Percentiles rank a stretch among this genome's conserved stretches.
Evolutionary conservation across 257 asterid genomes (phyloP).

Genomic region (Lantana camara): DNA sequence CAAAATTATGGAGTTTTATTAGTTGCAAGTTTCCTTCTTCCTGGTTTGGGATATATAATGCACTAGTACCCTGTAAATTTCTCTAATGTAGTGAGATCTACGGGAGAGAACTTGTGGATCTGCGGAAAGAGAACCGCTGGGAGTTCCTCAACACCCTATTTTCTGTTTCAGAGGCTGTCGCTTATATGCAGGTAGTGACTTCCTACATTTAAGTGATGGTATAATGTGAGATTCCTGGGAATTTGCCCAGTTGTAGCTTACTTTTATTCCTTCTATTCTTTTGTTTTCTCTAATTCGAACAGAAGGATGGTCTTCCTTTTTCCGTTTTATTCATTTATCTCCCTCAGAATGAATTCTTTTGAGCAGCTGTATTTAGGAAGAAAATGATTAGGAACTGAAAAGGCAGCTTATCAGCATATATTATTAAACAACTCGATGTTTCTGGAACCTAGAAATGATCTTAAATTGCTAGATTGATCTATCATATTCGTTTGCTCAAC

Average conservation of each 20-base stretch:
- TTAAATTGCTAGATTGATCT: conserved; percentile 10
- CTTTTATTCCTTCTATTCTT: background rate
- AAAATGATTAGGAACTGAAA: conserved; percentile 12
- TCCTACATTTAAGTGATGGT: conserved; percentile 12
- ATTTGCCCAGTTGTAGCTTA: conserved; percentile 12
- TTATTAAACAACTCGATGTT: background rate
- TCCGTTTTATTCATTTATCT: conserved; percentile 2
- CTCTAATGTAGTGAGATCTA: conserved; percentile 74
- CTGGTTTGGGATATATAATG: conserved; percentile 25
- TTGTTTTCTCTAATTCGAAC: conserved; percentile 11
- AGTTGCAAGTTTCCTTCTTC: conserved; percentile 15
- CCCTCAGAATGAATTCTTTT: background rate
- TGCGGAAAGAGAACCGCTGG: conserved; percentile 85
- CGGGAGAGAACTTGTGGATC: conserved; percentile 91
- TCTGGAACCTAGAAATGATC: background rate
- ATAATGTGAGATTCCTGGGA: conserved; percentile 6
- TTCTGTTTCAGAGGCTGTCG: conserved; percentile 96
- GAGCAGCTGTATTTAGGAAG: conserved; percentile 1
- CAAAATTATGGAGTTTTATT: conserved; percentile 14
- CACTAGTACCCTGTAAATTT: conserved; percentile 33
- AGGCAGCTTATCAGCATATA: conserved; percentile 1
- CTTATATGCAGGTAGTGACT: conserved; percentile 81
- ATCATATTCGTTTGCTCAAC: conserved; percentile 4
- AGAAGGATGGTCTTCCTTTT: conserved; percentile 18
- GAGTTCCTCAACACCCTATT: conserved; percentile 84